These are phyloP conservation scores for Urostyla sp. DNA, from an alignment of 73 alveolate genomes.

Conservation along the genomic window DNA sequence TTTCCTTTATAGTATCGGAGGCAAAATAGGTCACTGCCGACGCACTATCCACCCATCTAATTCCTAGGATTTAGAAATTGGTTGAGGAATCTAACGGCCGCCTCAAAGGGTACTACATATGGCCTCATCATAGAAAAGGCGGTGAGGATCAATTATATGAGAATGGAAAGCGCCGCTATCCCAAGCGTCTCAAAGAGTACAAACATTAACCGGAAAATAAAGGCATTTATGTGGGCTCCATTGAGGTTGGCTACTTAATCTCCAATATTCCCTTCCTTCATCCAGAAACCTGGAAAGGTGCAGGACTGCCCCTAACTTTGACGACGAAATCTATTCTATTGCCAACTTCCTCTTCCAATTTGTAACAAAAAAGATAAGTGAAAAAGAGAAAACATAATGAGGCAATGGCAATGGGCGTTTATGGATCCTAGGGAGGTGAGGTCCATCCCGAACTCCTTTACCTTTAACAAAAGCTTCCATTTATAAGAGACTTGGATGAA, in stretches of 20 bases:
- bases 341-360: neutral
- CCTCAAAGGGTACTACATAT: constrained; percentile 28
- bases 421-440: too few relatives aligned
- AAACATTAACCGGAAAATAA: constrained; percentile 26
- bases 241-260: constrained; percentile 30
- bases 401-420: too few relatives aligned
- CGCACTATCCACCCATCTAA: neutral
- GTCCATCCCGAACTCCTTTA: too few relatives aligned
- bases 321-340: neutral
- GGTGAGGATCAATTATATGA: constrained; percentile 11
- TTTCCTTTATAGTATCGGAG: neutral
- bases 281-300: constrained; percentile 48
- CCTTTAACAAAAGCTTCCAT: too few relatives aligned
- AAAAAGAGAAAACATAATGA: neutral
- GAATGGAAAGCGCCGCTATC: constrained; percentile 49
- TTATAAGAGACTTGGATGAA: too few relatives aligned
- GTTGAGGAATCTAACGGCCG: constrained; percentile 28
- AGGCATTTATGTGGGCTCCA: neutral
- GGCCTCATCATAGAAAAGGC: constrained; percentile 45
- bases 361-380: neutral
- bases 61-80: constrained; percentile 17
- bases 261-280: constrained; percentile 27
- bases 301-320: constrained; percentile 24
- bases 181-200: constrained; percentile 48
- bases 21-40: neutral